These are phyloP conservation scores for Paraphaeosphaeria sporulosa DNA, from an alignment of 2,329 filamentous ascomycete species.

Conservation along the genomic window DNA sequence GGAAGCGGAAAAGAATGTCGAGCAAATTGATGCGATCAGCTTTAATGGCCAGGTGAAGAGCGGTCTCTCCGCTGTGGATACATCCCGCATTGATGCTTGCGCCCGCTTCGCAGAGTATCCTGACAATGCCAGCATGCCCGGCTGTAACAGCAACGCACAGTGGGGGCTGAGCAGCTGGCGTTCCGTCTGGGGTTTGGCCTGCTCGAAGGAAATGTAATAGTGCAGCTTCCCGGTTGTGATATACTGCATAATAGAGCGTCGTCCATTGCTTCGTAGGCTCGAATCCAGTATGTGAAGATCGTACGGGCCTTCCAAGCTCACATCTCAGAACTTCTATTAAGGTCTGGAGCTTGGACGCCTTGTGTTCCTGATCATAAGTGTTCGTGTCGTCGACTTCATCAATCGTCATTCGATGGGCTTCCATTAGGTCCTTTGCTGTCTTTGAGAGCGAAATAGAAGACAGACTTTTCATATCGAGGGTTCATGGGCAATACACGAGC, in stretches of 20 bases:
- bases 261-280: conserved; percentile 39
- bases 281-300: conserved; percentile 19
- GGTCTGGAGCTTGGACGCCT: conserved; percentile 38
- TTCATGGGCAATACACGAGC: conserved; percentile 6
- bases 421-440: conserved; percentile 4
- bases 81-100: conserved; percentile 33
- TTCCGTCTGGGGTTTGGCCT: conserved; percentile 38
- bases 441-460: conserved; percentile 17
- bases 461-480: conserved; percentile 12
- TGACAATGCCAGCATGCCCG: conserved; percentile 35
- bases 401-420: conserved; percentile 4
- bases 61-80: conserved; percentile 35
- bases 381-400: conserved; percentile 6
- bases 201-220: conserved; percentile 39
- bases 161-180: conserved; percentile 29
- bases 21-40: conserved; percentile 33
- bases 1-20: conserved; percentile 32
- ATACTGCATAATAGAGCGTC: conserved; percentile 41
- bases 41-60: conserved; percentile 43
- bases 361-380: background rate
- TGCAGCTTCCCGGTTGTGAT: conserved; percentile 41
- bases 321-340: conserved; percentile 42
- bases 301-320: conserved; percentile 34
- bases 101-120: conserved; percentile 37
- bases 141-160: conserved; percentile 39